A percentile compares a stretch with the other conserved stretches of the same genome.
phyloP scores from a whole-genome alignment of 495 filamentous ascomycete genomes.

The Trichoderma reesei region DNA sequence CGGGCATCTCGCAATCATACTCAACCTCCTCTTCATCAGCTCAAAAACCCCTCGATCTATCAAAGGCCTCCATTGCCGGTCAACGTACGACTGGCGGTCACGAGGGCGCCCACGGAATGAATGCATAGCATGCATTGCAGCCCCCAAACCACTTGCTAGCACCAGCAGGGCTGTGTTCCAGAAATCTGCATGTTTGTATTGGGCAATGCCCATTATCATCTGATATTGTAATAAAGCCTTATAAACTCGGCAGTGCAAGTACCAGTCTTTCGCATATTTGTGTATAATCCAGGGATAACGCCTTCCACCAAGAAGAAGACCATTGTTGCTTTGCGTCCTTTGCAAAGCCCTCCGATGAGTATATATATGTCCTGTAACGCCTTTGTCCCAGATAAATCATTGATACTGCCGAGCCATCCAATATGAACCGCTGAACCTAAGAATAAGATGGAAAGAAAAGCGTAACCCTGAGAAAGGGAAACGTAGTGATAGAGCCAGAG shows the following conservation, averaged over 20 bases:
- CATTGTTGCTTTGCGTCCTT: neutral
- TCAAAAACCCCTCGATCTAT: no score
- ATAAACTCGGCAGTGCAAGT: neutral
- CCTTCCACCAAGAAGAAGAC: neutral
- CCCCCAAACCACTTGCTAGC: neutral
- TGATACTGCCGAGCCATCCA: neutral
- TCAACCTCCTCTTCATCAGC: neutral
- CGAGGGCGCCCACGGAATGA: neutral
- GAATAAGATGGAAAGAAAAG: neutral
- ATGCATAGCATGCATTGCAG: neutral
- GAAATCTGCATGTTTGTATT: neutral
- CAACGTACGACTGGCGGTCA: neutral
- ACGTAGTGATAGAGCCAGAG: no score
- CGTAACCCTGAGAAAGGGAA: neutral
- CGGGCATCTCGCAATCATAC: neutral
- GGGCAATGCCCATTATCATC: neutral
- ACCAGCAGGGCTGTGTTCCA: neutral
- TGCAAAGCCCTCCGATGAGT: neutral
- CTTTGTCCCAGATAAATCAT: neutral
- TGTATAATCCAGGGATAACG: neutral
- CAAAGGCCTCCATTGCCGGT: neutral
- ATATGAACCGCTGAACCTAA: neutral
- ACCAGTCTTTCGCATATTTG: neutral
- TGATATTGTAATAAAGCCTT: no score
- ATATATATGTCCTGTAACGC: neutral